phyloP scores from a whole-genome alignment of 441 rosid species.

The Corymbia citriodora region DNA sequence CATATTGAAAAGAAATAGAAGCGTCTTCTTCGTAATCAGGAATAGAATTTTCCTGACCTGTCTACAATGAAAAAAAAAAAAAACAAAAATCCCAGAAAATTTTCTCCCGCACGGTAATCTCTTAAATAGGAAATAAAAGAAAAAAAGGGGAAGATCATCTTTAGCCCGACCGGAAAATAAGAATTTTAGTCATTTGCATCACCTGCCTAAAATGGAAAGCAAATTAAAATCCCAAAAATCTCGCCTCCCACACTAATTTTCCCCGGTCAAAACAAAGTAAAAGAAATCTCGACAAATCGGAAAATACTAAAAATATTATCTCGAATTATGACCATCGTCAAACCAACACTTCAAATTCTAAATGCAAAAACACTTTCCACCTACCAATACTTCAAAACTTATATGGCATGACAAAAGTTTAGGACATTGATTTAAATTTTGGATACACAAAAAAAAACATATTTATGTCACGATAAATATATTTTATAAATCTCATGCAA shows the following conservation, averaged over 20 bases:
- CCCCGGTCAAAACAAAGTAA: neutral
- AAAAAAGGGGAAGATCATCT: neutral
- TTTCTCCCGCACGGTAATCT: neutral
- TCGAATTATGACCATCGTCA: accelerated
- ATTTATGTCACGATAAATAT: neutral
- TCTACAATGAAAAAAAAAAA: too few species aligned
- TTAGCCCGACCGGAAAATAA: neutral
- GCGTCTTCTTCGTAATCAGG: neutral
- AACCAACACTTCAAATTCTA: accelerated
- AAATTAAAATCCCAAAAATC: neutral
- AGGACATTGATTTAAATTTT: neutral
- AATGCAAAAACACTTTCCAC: neutral
- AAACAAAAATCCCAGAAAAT: neutral
- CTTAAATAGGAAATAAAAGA: neutral
- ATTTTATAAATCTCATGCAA: neutral
- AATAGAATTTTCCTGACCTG: neutral
- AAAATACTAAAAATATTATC: neutral
- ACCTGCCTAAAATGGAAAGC: neutral
- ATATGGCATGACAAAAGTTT: neutral
- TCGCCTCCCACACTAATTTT: neutral
- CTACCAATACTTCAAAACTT: neutral
- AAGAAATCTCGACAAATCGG: neutral
- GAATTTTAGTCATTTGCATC: neutral
- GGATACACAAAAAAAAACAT: neutral
- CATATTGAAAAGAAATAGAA: neutral